Base-by-base conservation (phyloP, 2,329 filamentous ascomycete genomes). In the Xylaria sp. region DNA sequence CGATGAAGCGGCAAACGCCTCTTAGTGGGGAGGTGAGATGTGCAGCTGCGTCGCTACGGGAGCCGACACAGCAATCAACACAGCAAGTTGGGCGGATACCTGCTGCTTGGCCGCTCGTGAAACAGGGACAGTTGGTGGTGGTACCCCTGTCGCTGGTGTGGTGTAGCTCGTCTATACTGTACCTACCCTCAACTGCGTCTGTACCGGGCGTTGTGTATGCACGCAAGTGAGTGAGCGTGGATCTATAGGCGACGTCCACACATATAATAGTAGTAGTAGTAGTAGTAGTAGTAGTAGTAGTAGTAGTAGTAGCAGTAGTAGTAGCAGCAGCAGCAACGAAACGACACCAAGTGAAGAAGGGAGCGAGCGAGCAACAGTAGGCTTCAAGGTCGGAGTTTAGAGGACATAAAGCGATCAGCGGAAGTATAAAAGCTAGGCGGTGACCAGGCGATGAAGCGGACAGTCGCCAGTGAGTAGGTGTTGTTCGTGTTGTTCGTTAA, bases 1-100 rank as follows among this genome's bases (percentile, higher is more conserved):
- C 77, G 77, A 75, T 73, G 72, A 51, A 76, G 75, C 76, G 75
- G 75, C 75, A 75, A 74, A 72, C 72, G 75, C 75, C 76, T 76
- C 71, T 70, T 68, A 67, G 55, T 59, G 57, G 38, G 46, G 29
- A n/a, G 23, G 55, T 37, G 43, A 46, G 44, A 51, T 56, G 47
- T 43, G 38, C 46, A 60, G 29, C 43, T 37, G 53, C 40, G 63
- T 67, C 58, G 54, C 64, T 48, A 33, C 25, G 35, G 15, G 43
- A 33, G 58, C 41, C 54, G 59, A 54, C 48, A 51, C 38, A 43
- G 54, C 33, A 38, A 31, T 31, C 37, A 43, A 46, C 41, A 56
- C 49, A 58, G 44, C 44, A 48, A 44, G 56, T 19, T 41, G 15
- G 17, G 38, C 62, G 64, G 58, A 61, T 51, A 58, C 55, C 58